Evolutionary conservation across 78 protist genomes (phyloP).

Genomic region (Protostelium mycophagum): DNA sequence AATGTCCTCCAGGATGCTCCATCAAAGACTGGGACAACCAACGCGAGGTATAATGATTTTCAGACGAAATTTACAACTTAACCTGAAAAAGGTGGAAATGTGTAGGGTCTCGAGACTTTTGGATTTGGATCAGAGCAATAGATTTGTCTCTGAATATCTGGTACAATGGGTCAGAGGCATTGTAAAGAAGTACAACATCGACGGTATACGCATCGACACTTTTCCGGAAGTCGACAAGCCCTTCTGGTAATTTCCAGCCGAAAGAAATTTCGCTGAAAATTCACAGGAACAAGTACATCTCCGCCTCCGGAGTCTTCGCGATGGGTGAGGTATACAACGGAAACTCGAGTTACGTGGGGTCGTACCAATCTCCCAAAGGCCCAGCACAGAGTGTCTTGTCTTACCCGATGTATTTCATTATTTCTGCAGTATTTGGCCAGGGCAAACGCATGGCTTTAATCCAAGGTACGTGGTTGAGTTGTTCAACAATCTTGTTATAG

Average conservation of each 20-base stretch:
- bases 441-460: constrained; percentile 67
- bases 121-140: constrained; percentile 80
- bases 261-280: neutral
- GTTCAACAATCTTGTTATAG: neutral
- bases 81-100: too few relatives aligned
- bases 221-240: constrained; percentile 71
- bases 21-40: constrained; percentile 61
- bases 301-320: constrained; percentile 61
- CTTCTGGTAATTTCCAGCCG: constrained; percentile 18
- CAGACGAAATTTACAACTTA: neutral
- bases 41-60: constrained; percentile 38
- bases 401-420: constrained; percentile 84
- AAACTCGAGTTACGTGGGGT: constrained; percentile 33
- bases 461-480: constrained; percentile 21
- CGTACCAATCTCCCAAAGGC: constrained; percentile 56
- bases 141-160: constrained; percentile 58
- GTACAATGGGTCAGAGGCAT: constrained; percentile 45
- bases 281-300: constrained; percentile 14
- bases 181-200: constrained; percentile 50
- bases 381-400: constrained; percentile 29
- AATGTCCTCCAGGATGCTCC: constrained; percentile 57
- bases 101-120: too few relatives aligned
- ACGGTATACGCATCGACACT: constrained; percentile 87
- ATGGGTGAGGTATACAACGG: constrained; percentile 92
- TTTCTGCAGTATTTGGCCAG: constrained; percentile 49